Base-by-base conservation (phyloP, 371 early-diverging fungal species). In the Saksenaea vasiformis region DNA sequence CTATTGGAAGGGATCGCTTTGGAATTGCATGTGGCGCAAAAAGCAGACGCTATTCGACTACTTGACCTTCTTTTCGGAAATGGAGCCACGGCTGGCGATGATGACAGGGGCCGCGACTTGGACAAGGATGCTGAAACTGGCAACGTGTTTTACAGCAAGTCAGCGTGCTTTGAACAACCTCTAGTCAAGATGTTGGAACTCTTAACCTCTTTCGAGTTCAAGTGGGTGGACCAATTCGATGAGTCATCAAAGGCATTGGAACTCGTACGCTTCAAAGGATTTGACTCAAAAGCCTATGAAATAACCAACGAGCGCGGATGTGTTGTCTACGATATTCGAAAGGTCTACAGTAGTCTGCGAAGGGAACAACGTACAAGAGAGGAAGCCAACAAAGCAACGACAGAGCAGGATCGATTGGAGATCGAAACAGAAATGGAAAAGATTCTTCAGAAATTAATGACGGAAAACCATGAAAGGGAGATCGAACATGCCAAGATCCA, bases 1-100 rank as follows among this genome's bases (percentile, higher is more conserved):
- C 72, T 95, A 15, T 79, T 95, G 78, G 84, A 91, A 56, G 72
- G 86, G 39, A 69, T 92, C n/a, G 92, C 95, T 0, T 67, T 96
- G 47, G 95, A 94, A 69, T 74, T 94, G 38, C 94, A 90, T 55
- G 74, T 77, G 22, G 47, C 60, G 11, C 31, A 64, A 78, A 85
- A 31, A 71, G 63, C 66, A 5, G 57, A 43, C 13, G 41, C 61
- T 7, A 22, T 47, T 17, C 47, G 35, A 11, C n/a, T 72, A 3
- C 56, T 72, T 7, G 35, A 65, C 2, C 38, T 62, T 26, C 38
- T 72, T 1, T 72, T 60, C 58, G 72, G 66, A 3, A 28, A 67
- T 34, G 59, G 66, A 27, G 66, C 65, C 31, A 55, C 59, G 22
- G 26, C 58, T 54, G 64, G 60, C 22, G 51, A 61, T 28, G 10